Evolutionary conservation across 129 eudicot genomes (phyloP), one percentile per base, ranked within the genome.

Genomic region (Centrapalus pauciflorus): DNA sequence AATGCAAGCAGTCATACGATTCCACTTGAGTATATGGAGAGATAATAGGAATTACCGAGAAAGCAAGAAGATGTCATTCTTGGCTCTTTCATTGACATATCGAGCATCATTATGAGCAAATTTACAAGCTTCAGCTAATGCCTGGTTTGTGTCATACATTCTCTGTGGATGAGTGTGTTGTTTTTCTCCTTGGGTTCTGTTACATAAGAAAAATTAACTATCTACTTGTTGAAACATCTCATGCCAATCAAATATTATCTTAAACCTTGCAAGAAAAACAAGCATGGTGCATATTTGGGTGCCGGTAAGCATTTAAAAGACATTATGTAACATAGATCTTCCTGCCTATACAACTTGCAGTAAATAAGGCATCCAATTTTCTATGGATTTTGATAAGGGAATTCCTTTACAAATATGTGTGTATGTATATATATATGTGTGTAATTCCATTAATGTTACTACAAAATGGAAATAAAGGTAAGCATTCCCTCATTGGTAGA

Each of bases 41-140:
- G 24, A n/a, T 3, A 24, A 25, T 17, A 41, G 24, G 55, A 45
- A 55, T 70, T 83, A 91, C 98, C 92, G 87, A 28, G 98, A 93
- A 67, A 93, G 98, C 75, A 93, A 64, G 55, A 86, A 72, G 10
- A 93, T 77, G 75, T 93, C 96, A 59, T 79, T 88, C 35, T 67
- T 83, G 35, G 96, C 98, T 72, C 96, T 86, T 82, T 93, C 98
- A 69, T 94, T 86, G 57, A 94, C 89, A 71, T 57, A 89, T 81
- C 84, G 84, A 52, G 99, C 99, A 62, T 93, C 98, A 80, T 89
- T 89, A 61, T 74, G 78, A 26, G 77, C 96, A 82, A 69, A 94
- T 79, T 71, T 80, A 68, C 88, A 89, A 60, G 96, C 99, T 76
- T 89, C 95, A 21, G 97, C 88, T 65, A 94, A 66, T 27, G 90